Evolutionary conservation across 1,139 yeast genomes (phyloP).

Genomic region (Scheffersomyces parashehatae): DNA sequence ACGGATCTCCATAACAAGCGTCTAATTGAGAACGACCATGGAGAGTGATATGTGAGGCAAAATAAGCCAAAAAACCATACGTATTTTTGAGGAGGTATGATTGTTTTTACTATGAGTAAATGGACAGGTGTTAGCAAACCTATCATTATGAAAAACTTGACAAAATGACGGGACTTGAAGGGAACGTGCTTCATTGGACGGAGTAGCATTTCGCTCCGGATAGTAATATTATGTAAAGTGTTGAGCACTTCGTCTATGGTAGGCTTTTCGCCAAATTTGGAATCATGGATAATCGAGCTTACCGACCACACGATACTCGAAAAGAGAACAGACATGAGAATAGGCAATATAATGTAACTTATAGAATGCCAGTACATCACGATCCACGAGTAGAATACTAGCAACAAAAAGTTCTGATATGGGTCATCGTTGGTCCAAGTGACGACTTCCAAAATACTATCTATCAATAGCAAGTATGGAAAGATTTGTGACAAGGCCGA

Average conservation of each 20-base stretch:
- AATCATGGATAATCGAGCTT: slow-evolving; percentile 43
- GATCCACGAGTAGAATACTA: slow-evolving; percentile 38
- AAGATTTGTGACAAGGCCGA: slow-evolving; percentile 49
- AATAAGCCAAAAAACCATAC: slow-evolving; percentile 41
- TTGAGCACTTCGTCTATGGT: slow-evolving; percentile 59
- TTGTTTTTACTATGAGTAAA: slow-evolving; percentile 31
- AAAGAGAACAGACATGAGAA: slow-evolving; percentile 33
- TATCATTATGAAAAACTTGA: slow-evolving; percentile 33
- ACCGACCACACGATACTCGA: slow-evolving; percentile 49
- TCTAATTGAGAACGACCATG: slow-evolving; percentile 53
- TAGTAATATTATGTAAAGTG: slow-evolving; percentile 50
- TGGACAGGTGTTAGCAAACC: slow-evolving; percentile 51
- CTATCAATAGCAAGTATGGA: slow-evolving; percentile 49
- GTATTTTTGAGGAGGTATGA: slow-evolving; percentile 38
- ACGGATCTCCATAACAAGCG: slow-evolving; percentile 57
- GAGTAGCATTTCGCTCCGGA: slow-evolving; percentile 45
- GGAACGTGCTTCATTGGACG: slow-evolving; percentile 40
- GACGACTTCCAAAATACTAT: slow-evolving; percentile 43
- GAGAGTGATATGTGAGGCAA: slow-evolving; percentile 50
- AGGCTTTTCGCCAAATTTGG: slow-evolving; percentile 48
- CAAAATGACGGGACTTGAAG: slow-evolving; percentile 25
- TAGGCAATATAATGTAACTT: slow-evolving; percentile 39
- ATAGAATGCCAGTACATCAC: slow-evolving; percentile 49
- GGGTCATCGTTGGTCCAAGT: slow-evolving; percentile 61
- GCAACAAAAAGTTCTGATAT: slow-evolving; percentile 46